These are phyloP conservation scores for Colletotrichum tropicale DNA, from an alignment of 2,329 filamentous ascomycete genomes.

Conservation along the genomic window DNA sequence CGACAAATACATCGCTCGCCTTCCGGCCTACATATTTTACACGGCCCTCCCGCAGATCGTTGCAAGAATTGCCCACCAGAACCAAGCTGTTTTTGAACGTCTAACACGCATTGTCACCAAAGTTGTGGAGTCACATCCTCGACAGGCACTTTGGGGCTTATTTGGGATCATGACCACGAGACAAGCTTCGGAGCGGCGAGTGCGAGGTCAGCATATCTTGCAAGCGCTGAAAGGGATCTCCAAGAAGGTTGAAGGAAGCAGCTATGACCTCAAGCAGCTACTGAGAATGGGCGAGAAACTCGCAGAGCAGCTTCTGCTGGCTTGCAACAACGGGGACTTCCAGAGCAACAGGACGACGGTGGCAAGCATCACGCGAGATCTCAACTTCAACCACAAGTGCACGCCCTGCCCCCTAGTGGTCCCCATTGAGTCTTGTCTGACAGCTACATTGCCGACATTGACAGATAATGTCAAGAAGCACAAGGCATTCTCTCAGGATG, in stretches of 20 bases:
- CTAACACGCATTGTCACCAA: constrained; percentile 82
- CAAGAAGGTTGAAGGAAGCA: constrained; percentile 56
- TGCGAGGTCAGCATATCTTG: constrained; percentile 57
- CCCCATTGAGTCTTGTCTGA: constrained; percentile 84
- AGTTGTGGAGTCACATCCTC: constrained; percentile 86
- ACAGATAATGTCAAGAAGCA: constrained; percentile 78
- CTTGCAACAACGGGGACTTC: constrained; percentile 79
- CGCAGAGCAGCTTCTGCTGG: constrained; percentile 78
- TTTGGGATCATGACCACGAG: constrained; percentile 85
- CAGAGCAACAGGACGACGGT: constrained; percentile 68
- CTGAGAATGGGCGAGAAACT: constrained; percentile 82
- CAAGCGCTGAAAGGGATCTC: constrained; percentile 49
- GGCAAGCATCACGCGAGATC: constrained; percentile 77
- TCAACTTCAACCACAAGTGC: constrained; percentile 84
- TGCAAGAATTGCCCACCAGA: constrained; percentile 90
- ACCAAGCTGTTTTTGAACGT: constrained; percentile 76
- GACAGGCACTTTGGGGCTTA: constrained; percentile 90
- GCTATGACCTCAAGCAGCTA: constrained; percentile 70
- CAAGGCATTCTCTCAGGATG: constrained; percentile 85
- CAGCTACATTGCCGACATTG: constrained; percentile 76
- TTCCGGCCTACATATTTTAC: constrained; percentile 81
- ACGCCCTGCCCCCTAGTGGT: constrained; percentile 87
- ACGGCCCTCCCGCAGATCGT: constrained; percentile 89
- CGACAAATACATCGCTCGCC: constrained; percentile 75
- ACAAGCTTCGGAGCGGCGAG: constrained; percentile 68